Evolutionary conservation across 768 basidiomycete genomes (phyloP), one percentile per base, ranked within the genome.

Genomic region (Phylloporus sp.): DNA sequence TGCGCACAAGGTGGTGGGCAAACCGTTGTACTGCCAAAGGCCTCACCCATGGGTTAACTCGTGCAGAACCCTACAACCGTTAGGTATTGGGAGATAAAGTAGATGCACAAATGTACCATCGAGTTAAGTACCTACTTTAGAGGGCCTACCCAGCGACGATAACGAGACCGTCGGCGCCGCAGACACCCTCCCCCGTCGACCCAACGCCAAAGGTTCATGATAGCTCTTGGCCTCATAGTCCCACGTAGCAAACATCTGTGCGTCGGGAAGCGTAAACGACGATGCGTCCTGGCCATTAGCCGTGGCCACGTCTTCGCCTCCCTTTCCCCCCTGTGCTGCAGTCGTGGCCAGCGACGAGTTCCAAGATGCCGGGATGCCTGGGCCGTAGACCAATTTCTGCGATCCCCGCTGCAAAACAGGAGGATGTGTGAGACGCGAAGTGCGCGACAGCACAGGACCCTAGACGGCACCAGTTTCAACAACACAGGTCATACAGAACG

Each of bases 351-450:
- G 29, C 23, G 66, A 72, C 7, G 76, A 68, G 45, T 78, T 78
- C 76, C 76, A 79, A 0, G 77, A 72, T 15, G 76, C 77, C 10
- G 63, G 65, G 16, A 72, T 51, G 6, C 74, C 70, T 1, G 67
- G 52, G 3, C 77, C 77, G 38, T 78, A 78, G 29, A 62, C 58
- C 2, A 77, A 66, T 51, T 70, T 76, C 45, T 75, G 67, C 2
- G 63, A 42, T 6, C 67, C 67, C 15, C 85, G 79, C 42, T 77
- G 72, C 31, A 90, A 74, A 2, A 82, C 76, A 0, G 83, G 78
- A 4, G 88, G 88, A 59, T 88, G 86, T 0, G 73, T 67, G 15
- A 91, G 73, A 5, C 83, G 80, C 9, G 78, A 82, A 11, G 83
- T 81, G 18, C 88, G 80, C 10, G 75, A 67, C 41, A 80, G 64